Conservation (phyloP, 2,329 filamentous ascomycete species). For the Aureobasidium musti region DNA sequence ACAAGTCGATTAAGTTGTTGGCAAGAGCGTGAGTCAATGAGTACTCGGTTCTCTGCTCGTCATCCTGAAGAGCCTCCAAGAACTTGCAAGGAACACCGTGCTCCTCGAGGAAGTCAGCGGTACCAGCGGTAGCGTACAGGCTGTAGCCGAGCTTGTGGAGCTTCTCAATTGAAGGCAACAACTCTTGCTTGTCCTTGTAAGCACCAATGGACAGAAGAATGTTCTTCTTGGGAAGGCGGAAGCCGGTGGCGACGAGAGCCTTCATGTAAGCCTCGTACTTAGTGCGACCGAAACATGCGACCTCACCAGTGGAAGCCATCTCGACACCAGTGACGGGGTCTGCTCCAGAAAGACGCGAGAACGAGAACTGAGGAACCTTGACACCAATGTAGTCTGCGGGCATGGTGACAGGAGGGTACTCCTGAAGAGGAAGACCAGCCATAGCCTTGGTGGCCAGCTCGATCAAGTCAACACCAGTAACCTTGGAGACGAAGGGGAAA, state of each 20-base stretch:
- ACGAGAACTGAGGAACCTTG: slow-evolving; percentile 98
- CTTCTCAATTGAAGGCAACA: slow-evolving; percentile 89
- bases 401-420: slow-evolving; percentile 77
- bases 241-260: slow-evolving; percentile 90
- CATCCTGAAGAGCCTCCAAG: slow-evolving; percentile 77
- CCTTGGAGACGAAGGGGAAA: slow-evolving; percentile 98
- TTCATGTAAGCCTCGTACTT: slow-evolving; percentile 99
- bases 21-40: slow-evolving; percentile 94
- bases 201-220: slow-evolving; percentile 93
- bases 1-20: slow-evolving; percentile 97
- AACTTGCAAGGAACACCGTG: slow-evolving; percentile 91
- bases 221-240: slow-evolving; percentile 94
- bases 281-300: slow-evolving; percentile 91
- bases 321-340: slow-evolving; percentile 97
- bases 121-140: slow-evolving; percentile 93
- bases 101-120: slow-evolving; percentile 92
- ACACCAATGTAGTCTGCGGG: slow-evolving; percentile 85
- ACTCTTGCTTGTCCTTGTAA: slow-evolving; percentile 97
- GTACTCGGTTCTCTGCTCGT: slow-evolving; percentile 91
- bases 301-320: slow-evolving; percentile 98
- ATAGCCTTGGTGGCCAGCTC: slow-evolving; percentile 99
- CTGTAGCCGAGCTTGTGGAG: slow-evolving; percentile 91
- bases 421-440: slow-evolving; percentile 76
- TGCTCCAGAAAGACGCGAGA: slow-evolving; percentile 92
- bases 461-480: slow-evolving; percentile 96